Evolutionary conservation across 1,139 yeast species (phyloP).

Genomic region (Candida sp.): DNA sequence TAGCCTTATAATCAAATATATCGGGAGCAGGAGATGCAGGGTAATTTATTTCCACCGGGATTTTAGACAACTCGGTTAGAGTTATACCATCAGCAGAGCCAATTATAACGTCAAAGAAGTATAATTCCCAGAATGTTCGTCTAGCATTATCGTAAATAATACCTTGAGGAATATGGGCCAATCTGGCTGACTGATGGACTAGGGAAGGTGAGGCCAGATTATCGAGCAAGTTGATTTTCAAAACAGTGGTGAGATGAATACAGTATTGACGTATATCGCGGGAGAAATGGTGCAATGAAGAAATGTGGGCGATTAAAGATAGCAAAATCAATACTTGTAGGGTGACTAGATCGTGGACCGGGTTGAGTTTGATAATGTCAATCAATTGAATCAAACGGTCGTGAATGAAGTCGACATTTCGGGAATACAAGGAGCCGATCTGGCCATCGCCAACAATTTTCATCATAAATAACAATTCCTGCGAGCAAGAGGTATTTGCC

Average conservation of each 20-base stretch:
- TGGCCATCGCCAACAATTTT: constrained; percentile 47
- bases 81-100: constrained; percentile 53
- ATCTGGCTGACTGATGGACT: constrained; percentile 13
- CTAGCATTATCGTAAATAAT: constrained; percentile 32
- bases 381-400: constrained; percentile 31
- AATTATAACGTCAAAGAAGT: constrained; percentile 45
- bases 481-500: constrained; percentile 22
- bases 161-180: constrained; percentile 10
- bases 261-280: constrained; percentile 34
- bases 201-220: constrained; percentile 5
- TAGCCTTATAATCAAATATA: constrained; percentile 42
- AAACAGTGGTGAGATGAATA: constrained; percentile 28
- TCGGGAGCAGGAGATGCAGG: constrained; percentile 30
- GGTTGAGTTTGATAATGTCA: constrained; percentile 21
- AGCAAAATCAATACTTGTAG: constrained; percentile 36
- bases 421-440: constrained; percentile 27
- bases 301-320: constrained; percentile 42
- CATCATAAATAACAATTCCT: constrained; percentile 41
- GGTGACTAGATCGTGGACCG: constrained; percentile 31
- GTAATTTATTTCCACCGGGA: constrained; percentile 26
- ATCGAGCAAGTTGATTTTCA: constrained; percentile 35
- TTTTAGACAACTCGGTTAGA: constrained; percentile 31
- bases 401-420: constrained; percentile 25
- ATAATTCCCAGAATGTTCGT: constrained; percentile 46
- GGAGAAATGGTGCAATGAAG: constrained; percentile 44